phyloP scores from a whole-genome alignment of 805 yeast species.

The Lachancea nothofagi region DNA sequence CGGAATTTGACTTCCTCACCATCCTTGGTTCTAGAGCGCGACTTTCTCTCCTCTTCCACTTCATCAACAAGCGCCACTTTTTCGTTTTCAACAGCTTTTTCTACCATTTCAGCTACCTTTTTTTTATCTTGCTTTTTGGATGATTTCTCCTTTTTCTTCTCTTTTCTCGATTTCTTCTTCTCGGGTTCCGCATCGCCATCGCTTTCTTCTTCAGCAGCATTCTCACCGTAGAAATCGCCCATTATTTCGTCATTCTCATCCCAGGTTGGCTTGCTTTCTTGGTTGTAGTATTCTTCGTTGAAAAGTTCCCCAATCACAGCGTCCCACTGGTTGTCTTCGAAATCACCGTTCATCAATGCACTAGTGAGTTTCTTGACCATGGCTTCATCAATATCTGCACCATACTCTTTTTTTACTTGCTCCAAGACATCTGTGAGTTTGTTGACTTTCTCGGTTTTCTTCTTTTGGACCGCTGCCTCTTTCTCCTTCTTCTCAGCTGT shows the following conservation, averaged over 20 bases:
- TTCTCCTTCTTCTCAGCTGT: conserved; percentile 47
- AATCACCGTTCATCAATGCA: conserved; percentile 77
- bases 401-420: conserved; percentile 39
- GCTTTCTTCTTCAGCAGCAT: conserved; percentile 36
- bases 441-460: conserved; percentile 70
- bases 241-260: conserved; percentile 52
- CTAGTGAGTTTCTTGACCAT: conserved; percentile 66
- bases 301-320: conserved; percentile 75
- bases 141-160: conserved; percentile 52
- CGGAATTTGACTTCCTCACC: conserved; percentile 55
- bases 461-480: conserved; percentile 58
- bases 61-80: conserved; percentile 57
- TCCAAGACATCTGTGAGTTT: conserved; percentile 62
- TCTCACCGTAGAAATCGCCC: conserved; percentile 35
- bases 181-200: conserved; percentile 27
- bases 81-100: conserved; percentile 71
- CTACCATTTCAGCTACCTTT: conserved; percentile 60
- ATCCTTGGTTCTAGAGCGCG: conserved; percentile 46
- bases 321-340: conserved; percentile 90
- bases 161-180: conserved; percentile 44
- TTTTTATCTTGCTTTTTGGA: conserved; percentile 57
- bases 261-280: conserved; percentile 59
- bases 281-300: conserved; percentile 75
- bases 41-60: conserved; percentile 46
- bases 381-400: conserved; percentile 46